phyloP scores from a whole-genome alignment of 495 filamentous ascomycete species.

The Aspergillus campestris region DNA sequence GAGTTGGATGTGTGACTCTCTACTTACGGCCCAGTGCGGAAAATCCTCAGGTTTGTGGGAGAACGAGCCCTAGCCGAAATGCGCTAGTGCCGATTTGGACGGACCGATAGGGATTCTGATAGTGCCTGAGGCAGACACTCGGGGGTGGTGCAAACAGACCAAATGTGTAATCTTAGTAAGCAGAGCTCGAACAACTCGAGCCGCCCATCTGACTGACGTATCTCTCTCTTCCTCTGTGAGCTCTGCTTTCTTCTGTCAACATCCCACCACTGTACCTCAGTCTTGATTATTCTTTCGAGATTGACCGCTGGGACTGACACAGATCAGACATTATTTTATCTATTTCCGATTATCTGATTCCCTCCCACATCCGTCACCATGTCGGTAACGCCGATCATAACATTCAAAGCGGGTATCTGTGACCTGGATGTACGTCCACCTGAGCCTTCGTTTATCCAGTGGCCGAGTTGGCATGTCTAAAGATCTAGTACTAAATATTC shows the following conservation, averaged over 20 bases:
- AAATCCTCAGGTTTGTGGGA: conserved; percentile 30
- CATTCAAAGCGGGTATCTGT: conserved; percentile 95
- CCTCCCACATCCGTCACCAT: conserved; percentile 34
- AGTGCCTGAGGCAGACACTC: conserved; percentile 7
- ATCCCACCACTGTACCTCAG: too few relatives aligned
- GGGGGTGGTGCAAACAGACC: conserved; percentile 10
- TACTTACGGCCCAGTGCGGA: conserved; percentile 22
- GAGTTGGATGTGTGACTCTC: conserved; percentile 28
- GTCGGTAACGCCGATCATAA: conserved; percentile 80
- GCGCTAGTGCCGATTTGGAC: conserved; percentile 26
- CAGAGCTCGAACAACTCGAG: conserved; percentile 18
- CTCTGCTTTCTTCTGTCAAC: too few relatives aligned
- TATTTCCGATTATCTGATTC: background rate
- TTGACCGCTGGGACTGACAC: too few relatives aligned
- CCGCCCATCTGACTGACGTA: conserved; percentile 28
- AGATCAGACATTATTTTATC: background rate
- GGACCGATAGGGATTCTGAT: conserved; percentile 4
- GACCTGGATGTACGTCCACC: conserved; percentile 62
- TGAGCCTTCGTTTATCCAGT: conserved; percentile 1
- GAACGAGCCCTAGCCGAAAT: conserved; percentile 30
- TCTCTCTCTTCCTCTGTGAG: conserved; percentile 6
- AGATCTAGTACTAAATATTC: conserved; percentile 2
- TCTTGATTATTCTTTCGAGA: too few relatives aligned
- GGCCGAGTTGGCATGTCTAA: too few relatives aligned
- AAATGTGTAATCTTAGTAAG: conserved; percentile 8